Conservation (phyloP, 2,329 filamentous ascomycete species). For the Trichoderma sp. region DNA sequence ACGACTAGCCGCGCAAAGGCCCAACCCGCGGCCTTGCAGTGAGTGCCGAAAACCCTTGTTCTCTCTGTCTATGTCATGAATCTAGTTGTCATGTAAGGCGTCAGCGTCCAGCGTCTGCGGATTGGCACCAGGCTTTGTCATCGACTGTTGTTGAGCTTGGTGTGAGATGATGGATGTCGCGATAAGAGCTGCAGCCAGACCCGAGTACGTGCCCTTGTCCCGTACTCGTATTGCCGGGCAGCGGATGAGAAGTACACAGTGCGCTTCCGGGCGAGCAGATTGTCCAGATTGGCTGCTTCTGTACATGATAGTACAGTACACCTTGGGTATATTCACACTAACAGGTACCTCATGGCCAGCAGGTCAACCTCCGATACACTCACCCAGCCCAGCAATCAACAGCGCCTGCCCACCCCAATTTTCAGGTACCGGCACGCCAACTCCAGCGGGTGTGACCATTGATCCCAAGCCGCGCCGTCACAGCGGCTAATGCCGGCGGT, state of each 20-base stretch:
- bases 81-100: slow-evolving; percentile 1
- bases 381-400: not conserved
- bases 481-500: no score
- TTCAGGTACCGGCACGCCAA: slow-evolving; percentile 19
- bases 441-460: not conserved
- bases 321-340: no score
- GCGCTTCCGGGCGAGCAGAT: not conserved
- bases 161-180: not conserved
- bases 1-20: not conserved
- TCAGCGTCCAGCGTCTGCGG: not conserved
- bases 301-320: no score
- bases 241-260: not conserved
- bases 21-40: not conserved
- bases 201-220: slow-evolving; percentile 11
- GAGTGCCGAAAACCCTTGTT: not conserved
- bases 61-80: slow-evolving; percentile 11
- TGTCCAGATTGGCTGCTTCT: not conserved
- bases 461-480: not conserved
- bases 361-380: no score
- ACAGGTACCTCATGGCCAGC: no score
- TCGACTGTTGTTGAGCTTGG: not conserved
- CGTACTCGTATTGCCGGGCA: slow-evolving; percentile 21
- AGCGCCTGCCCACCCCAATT: not conserved
- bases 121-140: not conserved
- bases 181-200: slow-evolving; percentile 15